These are phyloP conservation scores for Trifolium pratense DNA, from an alignment of 306 rosid species.

Conservation along the genomic window DNA sequence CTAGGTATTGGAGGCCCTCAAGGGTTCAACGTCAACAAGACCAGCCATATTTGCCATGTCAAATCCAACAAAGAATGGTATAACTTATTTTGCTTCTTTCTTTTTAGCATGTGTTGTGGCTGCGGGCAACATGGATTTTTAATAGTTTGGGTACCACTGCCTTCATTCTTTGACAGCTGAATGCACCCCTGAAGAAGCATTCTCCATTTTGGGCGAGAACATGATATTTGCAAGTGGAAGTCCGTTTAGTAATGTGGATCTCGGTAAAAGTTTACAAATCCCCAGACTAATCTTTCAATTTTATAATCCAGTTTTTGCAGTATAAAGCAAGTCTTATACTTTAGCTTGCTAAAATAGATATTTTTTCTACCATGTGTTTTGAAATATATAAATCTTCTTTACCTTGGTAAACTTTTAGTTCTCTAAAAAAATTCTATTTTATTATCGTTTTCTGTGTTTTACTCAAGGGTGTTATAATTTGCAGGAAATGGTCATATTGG, in stretches of 20 bases:
- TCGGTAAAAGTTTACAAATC: slow-evolving; percentile 59
- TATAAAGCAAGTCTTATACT: neutral
- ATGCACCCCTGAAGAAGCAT: slow-evolving; percentile 96
- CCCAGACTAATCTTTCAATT: slow-evolving; percentile 29
- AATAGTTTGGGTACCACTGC: slow-evolving; percentile 23
- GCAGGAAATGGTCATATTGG: slow-evolving; percentile 85
- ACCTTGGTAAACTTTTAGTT: slow-evolving; percentile 15
- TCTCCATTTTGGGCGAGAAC: slow-evolving; percentile 86
- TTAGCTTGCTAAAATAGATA: slow-evolving; percentile 17
- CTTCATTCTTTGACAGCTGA: slow-evolving; percentile 71
- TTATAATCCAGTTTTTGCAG: neutral
- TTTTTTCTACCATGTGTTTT: slow-evolving; percentile 2
- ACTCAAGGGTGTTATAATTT: slow-evolving; percentile 28
- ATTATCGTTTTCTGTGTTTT: slow-evolving; percentile 2
- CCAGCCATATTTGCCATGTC: slow-evolving; percentile 99
- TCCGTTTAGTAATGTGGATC: slow-evolving; percentile 87
- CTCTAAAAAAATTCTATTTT: neutral
- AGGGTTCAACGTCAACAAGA: slow-evolving; percentile 92
- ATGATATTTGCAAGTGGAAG: slow-evolving; percentile 98
- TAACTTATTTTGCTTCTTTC: neutral
- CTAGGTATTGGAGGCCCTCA: slow-evolving; percentile 92
- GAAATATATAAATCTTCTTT: slow-evolving; percentile 10
- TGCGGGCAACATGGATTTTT: slow-evolving; percentile 24
- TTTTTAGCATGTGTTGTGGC: slow-evolving; percentile 2
- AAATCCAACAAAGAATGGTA: slow-evolving; percentile 96